Evolutionary conservation across 768 basidiomycete genomes (phyloP).

Genomic region (Kondoa malvinella): DNA sequence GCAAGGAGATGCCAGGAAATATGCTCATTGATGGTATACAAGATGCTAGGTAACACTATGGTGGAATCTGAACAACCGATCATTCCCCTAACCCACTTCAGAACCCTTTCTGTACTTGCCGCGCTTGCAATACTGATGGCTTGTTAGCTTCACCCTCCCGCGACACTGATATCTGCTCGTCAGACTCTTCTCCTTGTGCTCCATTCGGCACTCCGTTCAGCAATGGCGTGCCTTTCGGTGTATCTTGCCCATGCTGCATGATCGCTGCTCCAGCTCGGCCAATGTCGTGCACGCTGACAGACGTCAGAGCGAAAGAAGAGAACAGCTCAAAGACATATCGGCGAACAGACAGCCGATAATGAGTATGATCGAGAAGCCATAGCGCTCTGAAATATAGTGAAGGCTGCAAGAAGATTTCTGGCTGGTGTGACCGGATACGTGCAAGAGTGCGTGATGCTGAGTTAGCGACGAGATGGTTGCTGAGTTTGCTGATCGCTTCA

Average conservation of each 20-base stretch:
- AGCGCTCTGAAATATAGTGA: constrained; percentile 67
- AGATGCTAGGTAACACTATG: no score
- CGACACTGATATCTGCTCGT: no score
- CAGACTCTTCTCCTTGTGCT: background rate
- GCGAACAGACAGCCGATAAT: constrained; percentile 79
- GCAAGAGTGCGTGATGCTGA: constrained; percentile 79
- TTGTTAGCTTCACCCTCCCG: no score
- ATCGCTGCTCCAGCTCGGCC: constrained; percentile 5
- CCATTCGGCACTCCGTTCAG: background rate
- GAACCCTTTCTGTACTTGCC: no score
- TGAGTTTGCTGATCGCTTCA: constrained; percentile 77
- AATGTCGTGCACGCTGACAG: background rate
- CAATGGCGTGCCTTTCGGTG: background rate
- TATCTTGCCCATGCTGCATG: background rate
- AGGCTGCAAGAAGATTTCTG: constrained; percentile 56
- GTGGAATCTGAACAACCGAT: no score
- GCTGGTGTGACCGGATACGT: constrained; percentile 61
- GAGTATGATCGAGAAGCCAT: constrained; percentile 69
- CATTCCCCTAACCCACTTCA: no score
- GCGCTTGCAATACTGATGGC: no score
- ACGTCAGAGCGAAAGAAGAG: constrained; percentile 32
- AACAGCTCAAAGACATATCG: constrained; percentile 87
- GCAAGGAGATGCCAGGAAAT: no score
- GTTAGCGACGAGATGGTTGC: constrained; percentile 89
- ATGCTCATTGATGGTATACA: no score